These are phyloP conservation scores for Potentilla sterilis DNA, from an alignment of 306 rosid species.

Conservation along the genomic window DNA sequence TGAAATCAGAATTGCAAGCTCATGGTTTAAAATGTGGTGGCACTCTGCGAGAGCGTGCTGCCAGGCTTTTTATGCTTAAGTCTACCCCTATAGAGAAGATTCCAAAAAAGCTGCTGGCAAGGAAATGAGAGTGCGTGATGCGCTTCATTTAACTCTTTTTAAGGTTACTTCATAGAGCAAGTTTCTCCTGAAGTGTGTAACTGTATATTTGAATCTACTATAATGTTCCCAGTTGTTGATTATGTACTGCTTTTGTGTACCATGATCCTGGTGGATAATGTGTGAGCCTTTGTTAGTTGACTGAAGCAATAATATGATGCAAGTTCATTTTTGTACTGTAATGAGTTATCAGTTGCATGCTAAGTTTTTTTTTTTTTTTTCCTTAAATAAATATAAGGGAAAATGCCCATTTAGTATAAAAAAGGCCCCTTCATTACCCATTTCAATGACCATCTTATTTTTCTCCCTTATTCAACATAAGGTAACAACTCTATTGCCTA, in stretches of 20 bases:
- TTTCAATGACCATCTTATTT: no score
- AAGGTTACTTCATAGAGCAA: not conserved
- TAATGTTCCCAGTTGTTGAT: not conserved
- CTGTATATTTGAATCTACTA: constrained; percentile 18
- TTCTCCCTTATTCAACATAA: no score
- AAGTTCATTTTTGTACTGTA: not conserved
- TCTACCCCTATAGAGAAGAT: constrained; percentile 66
- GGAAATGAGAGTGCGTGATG: constrained; percentile 47
- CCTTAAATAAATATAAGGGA: no score
- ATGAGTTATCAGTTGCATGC: not conserved
- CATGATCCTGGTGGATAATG: constrained; percentile 13
- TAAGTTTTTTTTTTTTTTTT: not conserved
- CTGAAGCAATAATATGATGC: not conserved
- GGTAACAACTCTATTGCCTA: no score
- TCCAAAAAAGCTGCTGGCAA: constrained; percentile 84
- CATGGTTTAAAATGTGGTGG: constrained; percentile 93
- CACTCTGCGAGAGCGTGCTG: constrained; percentile 82
- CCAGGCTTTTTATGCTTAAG: constrained; percentile 85
- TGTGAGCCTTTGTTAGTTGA: not conserved
- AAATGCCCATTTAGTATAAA: no score
- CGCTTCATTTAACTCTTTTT: not conserved
- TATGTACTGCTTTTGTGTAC: not conserved
- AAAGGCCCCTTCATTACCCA: no score
- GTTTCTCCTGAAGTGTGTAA: not conserved
- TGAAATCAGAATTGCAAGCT: constrained; percentile 74